Conservation (phyloP, 1,284 basidiomycete genomes). For the Cryptococcus sp. region DNA sequence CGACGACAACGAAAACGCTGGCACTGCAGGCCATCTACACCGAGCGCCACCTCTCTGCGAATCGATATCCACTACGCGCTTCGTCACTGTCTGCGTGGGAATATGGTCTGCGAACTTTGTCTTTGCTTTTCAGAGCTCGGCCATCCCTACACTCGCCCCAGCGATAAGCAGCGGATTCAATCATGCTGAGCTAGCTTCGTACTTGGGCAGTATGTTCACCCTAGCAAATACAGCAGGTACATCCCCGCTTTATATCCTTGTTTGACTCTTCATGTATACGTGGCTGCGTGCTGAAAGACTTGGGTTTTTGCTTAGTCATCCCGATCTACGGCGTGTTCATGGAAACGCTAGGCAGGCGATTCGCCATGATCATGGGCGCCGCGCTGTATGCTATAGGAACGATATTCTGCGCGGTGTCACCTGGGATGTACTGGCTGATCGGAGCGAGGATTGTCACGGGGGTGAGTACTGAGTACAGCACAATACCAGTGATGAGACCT, state of each 20-base stretch:
- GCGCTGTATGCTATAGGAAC: conserved; percentile 47
- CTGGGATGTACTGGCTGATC: conserved; percentile 46
- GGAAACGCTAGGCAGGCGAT: conserved; percentile 47
- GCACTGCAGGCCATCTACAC: background rate
- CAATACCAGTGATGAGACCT: background rate
- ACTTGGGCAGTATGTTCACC: conserved; percentile 49
- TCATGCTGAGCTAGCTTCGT: conserved; percentile 50
- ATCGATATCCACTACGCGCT: conserved; percentile 26
- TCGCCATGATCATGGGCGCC: conserved; percentile 48
- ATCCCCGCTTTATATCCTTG: conserved; percentile 1
- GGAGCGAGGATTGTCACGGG: conserved; percentile 47
- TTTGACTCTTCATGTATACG: no score
- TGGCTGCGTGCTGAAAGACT: no score
- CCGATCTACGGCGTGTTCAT: conserved; percentile 53
- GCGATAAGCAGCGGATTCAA: conserved; percentile 37
- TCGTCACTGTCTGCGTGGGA: conserved; percentile 29
- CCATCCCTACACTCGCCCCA: conserved; percentile 51
- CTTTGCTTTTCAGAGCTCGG: conserved; percentile 50
- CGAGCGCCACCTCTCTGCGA: conserved; percentile 28
- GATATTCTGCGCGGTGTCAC: conserved; percentile 41
- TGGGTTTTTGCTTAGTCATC: conserved; percentile 23
- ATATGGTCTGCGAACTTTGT: conserved; percentile 50
- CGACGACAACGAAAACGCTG: background rate
- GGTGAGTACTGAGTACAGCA: conserved; percentile 22
- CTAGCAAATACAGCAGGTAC: conserved; percentile 47